Conservation (phyloP, 306 rosid species). For the Astragalus glycyphyllos region DNA sequence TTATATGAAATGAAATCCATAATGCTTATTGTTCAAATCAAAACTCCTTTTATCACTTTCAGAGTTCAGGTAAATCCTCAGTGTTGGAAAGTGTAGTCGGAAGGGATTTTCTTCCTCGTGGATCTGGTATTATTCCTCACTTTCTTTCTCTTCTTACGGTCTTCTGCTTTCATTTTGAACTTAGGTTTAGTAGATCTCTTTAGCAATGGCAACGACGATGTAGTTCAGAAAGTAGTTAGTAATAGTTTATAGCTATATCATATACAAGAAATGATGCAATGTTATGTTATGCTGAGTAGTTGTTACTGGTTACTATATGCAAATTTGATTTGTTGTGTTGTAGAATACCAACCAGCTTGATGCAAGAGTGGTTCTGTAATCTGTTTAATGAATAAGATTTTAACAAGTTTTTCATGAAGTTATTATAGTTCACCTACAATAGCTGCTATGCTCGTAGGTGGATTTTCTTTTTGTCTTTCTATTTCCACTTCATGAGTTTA, state of each 20-base stretch:
- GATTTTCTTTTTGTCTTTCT: not conserved
- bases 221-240: not conserved
- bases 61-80: slow-evolving; percentile 98
- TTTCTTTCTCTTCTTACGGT: not conserved
- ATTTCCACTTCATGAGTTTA: slow-evolving; percentile 7
- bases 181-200: slow-evolving; percentile 22
- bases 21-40: not conserved
- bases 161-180: not conserved
- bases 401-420: not conserved
- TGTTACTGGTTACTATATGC: not conserved
- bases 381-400: not conserved
- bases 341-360: slow-evolving; percentile 18
- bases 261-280: not conserved
- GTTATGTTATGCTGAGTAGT: slow-evolving; percentile 15
- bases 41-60: slow-evolving; percentile 3
- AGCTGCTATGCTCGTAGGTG: slow-evolving; percentile 9
- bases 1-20: not conserved
- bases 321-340: not conserved
- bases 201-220: slow-evolving; percentile 13
- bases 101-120: slow-evolving; percentile 98
- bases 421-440: slow-evolving; percentile 18
- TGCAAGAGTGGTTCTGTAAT: not conserved
- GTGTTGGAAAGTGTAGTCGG: slow-evolving; percentile 98
- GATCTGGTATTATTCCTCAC: slow-evolving; percentile 76
- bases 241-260: not conserved